A percentile compares a stretch with the other conserved stretches of the same genome.
These are phyloP conservation scores for Botrytis squamosa DNA, from an alignment of 2,329 filamentous ascomycete genomes.

Conservation along the genomic window DNA sequence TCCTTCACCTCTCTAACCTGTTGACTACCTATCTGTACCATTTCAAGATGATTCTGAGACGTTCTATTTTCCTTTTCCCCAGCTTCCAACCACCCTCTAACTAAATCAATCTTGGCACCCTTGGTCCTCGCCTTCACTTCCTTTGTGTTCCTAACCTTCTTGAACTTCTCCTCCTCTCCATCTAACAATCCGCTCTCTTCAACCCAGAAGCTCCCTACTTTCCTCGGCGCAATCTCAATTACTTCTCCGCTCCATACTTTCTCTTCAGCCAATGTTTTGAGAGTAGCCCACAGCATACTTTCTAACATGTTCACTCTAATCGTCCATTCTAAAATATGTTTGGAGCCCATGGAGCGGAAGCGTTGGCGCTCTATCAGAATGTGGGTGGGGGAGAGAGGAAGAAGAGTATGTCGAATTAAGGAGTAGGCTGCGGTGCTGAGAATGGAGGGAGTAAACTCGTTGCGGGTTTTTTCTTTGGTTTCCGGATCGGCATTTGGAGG, in stretches of 20 bases:
- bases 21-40: constrained; percentile 37
- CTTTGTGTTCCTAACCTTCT: constrained; percentile 43
- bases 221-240: constrained; percentile 51
- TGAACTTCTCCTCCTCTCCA: constrained; percentile 28
- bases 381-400: constrained; percentile 59
- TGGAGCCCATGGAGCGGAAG: constrained; percentile 60
- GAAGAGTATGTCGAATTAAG: constrained; percentile 48
- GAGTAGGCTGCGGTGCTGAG: constrained; percentile 56
- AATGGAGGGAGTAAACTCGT: constrained; percentile 52
- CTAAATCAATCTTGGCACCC: constrained; percentile 62
- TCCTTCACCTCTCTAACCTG: constrained; percentile 42
- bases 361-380: constrained; percentile 67
- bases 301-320: constrained; percentile 79
- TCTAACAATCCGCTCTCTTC: constrained; percentile 33
- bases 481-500: constrained; percentile 16
- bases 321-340: constrained; percentile 77
- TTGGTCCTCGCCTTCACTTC: constrained; percentile 48
- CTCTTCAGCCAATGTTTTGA: constrained; percentile 55
- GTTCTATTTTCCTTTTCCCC: neutral
- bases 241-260: constrained; percentile 47
- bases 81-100: constrained; percentile 51
- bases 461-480: constrained; percentile 25
- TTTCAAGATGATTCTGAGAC: constrained; percentile 27
- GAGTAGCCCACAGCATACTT: constrained; percentile 72
- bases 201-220: constrained; percentile 57